Percentiles rank a stretch among this genome's conserved stretches.
Conservation (phyloP, 495 filamentous ascomycete genomes). For the Pyrenula aspistea region DNA sequence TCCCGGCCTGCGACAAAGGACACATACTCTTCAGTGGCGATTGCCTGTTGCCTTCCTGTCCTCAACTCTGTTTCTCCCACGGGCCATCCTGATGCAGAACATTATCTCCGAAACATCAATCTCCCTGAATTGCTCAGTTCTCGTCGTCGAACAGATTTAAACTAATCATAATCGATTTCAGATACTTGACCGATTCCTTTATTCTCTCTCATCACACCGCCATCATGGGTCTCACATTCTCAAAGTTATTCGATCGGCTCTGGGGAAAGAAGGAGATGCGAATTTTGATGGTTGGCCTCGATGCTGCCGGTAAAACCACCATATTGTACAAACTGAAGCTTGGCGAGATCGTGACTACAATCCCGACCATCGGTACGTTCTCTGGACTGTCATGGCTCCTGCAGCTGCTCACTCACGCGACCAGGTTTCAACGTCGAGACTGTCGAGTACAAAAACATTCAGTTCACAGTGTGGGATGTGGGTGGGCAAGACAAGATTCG, state of each 20-base stretch:
- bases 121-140: not conserved
- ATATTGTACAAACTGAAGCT: conserved; percentile 99
- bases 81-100: not conserved
- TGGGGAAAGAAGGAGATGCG: conserved; percentile 99
- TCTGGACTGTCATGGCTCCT: conserved; percentile 2
- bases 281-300: conserved; percentile 98
- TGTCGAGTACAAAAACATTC: conserved; percentile 99
- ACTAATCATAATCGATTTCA: not conserved
- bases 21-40: not conserved
- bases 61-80: not conserved
- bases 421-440: conserved; percentile 99
- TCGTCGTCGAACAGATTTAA: not conserved
- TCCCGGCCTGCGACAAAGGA: not conserved
- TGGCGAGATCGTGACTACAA: conserved; percentile 99
- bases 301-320: conserved; percentile 98
- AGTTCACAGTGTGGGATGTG: conserved; percentile 99
- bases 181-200: not conserved
- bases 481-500: conserved; percentile 99
- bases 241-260: conserved; percentile 85
- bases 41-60: not conserved
- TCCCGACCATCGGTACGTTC: conserved; percentile 94
- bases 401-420: conserved; percentile 1
- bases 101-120: not conserved
- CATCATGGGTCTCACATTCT: conserved; percentile 91
- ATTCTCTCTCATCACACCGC: conserved; percentile 26